Percentiles rank a stretch among this genome's conserved stretches.
These are phyloP conservation scores for Chimonanthus salicifolius DNA, from an alignment of 164 flowering plant species.

Conservation along the genomic window DNA sequence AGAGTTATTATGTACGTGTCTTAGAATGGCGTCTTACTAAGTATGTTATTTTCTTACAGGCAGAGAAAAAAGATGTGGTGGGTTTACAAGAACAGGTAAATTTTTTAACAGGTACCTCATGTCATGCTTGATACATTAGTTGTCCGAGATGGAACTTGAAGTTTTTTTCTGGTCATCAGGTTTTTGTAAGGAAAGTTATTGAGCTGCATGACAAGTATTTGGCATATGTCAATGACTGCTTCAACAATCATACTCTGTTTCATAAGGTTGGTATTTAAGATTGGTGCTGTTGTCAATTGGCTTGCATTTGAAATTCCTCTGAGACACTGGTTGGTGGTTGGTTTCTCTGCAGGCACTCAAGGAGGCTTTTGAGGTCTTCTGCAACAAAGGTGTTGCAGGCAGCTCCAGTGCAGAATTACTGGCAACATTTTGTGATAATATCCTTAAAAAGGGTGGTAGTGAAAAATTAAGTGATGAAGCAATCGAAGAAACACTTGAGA, in stretches of 20 bases:
- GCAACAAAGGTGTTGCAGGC: conserved; percentile 91
- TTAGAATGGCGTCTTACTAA: background rate
- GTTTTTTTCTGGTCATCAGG: conserved; percentile 36
- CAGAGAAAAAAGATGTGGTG: conserved; percentile 71
- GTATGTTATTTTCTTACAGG: conserved; percentile 32
- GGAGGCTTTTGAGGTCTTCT: conserved; percentile 93
- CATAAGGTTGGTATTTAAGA: conserved; percentile 64
- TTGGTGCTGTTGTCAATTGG: background rate
- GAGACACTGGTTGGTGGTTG: background rate
- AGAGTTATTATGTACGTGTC: background rate
- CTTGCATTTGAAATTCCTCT: background rate
- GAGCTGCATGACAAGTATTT: conserved; percentile 91
- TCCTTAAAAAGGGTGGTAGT: conserved; percentile 92
- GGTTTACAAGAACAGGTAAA: conserved; percentile 87
- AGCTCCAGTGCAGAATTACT: conserved; percentile 85
- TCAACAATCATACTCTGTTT: conserved; percentile 73
- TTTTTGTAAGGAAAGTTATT: conserved; percentile 80
- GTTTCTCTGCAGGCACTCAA: conserved; percentile 57
- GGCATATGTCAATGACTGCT: conserved; percentile 74
- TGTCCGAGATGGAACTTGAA: conserved; percentile 2
- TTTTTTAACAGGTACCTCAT: background rate
- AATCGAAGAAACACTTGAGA: conserved; percentile 87
- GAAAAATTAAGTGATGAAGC: conserved; percentile 96
- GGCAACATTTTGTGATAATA: conserved; percentile 92
- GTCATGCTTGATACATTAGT: background rate